These are phyloP conservation scores for Fennellomyces sp. DNA, from an alignment of 371 early-diverging fungal species.

Conservation along the genomic window DNA sequence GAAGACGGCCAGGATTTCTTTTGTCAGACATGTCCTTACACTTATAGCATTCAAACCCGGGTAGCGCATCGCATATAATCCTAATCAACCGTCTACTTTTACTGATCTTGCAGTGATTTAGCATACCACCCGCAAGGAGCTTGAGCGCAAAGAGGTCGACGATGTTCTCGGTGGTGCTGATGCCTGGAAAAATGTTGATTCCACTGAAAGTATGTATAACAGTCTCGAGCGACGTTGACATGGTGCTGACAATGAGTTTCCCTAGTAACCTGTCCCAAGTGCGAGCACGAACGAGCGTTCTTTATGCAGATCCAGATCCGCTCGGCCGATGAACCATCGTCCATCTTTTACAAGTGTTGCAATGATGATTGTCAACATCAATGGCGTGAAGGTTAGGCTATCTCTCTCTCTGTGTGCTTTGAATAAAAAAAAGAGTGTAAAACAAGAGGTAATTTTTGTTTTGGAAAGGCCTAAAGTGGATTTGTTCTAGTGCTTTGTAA, in stretches of 20 bases:
- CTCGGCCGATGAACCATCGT: conserved; percentile 95
- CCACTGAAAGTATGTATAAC: conserved; percentile 83
- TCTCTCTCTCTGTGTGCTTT: background rate
- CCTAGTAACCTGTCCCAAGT: conserved; percentile 82
- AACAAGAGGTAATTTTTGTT: background rate
- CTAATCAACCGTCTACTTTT: too few species aligned
- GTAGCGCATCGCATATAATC: conserved; percentile 37
- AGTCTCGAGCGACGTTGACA: background rate
- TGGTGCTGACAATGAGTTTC: background rate
- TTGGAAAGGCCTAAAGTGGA: background rate
- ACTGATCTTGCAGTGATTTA: conserved; percentile 13
- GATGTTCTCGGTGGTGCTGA: conserved; percentile 94
- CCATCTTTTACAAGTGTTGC: conserved; percentile 88
- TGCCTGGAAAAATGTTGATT: conserved; percentile 92
- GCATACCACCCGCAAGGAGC: conserved; percentile 58
- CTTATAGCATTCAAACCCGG: conserved; percentile 65
- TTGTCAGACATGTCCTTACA: conserved; percentile 91
- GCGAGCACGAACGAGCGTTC: conserved; percentile 87
- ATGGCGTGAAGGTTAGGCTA: conserved; percentile 70
- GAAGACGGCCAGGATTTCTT: conserved; percentile 76
- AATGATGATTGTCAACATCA: conserved; percentile 71
- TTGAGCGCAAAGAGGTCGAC: conserved; percentile 88
- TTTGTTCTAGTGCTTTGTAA: background rate
- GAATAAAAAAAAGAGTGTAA: background rate
- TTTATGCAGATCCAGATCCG: conserved; percentile 95